Base-by-base conservation (phyloP, 345 rosid genomes). In the Excoecaria agallocha region DNA sequence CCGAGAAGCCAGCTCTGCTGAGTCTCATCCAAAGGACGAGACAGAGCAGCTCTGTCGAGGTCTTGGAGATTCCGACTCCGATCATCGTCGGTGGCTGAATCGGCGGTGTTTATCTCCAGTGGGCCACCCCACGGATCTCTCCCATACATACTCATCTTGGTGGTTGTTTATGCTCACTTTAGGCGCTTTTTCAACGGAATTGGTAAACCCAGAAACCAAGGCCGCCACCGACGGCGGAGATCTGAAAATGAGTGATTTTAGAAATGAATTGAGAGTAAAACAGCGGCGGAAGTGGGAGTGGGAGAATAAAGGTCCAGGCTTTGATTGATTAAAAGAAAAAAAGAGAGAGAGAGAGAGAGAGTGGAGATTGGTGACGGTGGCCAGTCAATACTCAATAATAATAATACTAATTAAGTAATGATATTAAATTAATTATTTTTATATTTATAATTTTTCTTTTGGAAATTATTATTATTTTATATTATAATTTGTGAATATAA, bases 41-140 rank as follows among this genome's bases (percentile, higher is more conserved):
- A 84, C 80, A 93, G 87, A 4, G 99, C 98, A 1, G 98, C 98
- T 39, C 91, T 81, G 75, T 95, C 99, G 8, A 87, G 68, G 76
- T 93, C 99, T 80, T 89, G 88, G 1, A 94, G 81, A 81, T 94
- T 94, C 77, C 99, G 80, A 71, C 97, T 95, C 73, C 97, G 77
- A 73, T 93, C 99, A 69, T 93, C 97, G 86, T 93, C 98, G 50
- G 99, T 93, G 72, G 99, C 99, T 0, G 99, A 95, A 80, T 95
- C 99, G 16, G 93, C 87, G 1, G 94, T 66, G 86, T 92, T 88
- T 58, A 95, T 95, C 89, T 95, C 99, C 74, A 95, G 84, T 0
- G 99, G 94, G 4, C 98, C 99, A 0, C 99, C 96, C 99, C 99
- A 95, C 5, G 97, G 98, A 85, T 95, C 99, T 71, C 99, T 68